Conservation (phyloP, 23 red algal genomes). For the Cyanidium caldarium region DNA sequence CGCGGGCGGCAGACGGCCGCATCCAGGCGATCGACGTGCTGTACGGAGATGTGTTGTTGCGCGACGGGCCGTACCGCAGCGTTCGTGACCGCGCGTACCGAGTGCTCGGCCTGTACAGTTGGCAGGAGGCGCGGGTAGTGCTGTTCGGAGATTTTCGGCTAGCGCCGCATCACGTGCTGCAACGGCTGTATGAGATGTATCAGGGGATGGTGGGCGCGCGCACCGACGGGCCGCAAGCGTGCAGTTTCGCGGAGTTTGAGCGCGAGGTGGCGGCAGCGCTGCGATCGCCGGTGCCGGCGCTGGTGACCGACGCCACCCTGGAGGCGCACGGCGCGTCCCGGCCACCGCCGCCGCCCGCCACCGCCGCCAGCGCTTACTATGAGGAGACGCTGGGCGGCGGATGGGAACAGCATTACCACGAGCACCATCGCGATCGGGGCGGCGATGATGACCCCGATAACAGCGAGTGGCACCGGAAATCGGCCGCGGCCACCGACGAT, state of each 20-base stretch:
- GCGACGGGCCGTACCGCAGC: constrained; percentile 63
- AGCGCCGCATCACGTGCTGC: constrained; percentile 8
- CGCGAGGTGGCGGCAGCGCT: background rate
- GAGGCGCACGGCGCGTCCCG: too few species aligned
- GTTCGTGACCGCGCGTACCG: constrained; percentile 22
- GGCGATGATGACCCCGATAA: too few species aligned
- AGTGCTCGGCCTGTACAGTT: constrained; percentile 47
- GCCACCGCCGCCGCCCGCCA: too few species aligned
- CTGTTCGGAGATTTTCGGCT: constrained; percentile 37
- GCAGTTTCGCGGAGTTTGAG: background rate
- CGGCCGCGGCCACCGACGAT: too few species aligned
- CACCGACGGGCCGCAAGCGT: background rate
- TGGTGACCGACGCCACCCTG: constrained; percentile 8
- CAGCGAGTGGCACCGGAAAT: too few species aligned
- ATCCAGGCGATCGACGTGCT: constrained; percentile 40
- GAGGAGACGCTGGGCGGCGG: too few species aligned
- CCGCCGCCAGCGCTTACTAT: too few species aligned
- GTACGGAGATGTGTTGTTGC: constrained; percentile 32
- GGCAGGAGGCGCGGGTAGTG: constrained; percentile 15
- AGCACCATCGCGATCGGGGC: too few species aligned
- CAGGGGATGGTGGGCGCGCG: background rate
- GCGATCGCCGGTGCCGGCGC: constrained; percentile 5
- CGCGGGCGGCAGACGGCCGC: background rate
- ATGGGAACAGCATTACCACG: too few species aligned
- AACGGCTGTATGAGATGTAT: constrained; percentile 24